Base-by-base conservation (phyloP, 192 early-diverging fungal genomes). In the Gaertneriomyces sp. region DNA sequence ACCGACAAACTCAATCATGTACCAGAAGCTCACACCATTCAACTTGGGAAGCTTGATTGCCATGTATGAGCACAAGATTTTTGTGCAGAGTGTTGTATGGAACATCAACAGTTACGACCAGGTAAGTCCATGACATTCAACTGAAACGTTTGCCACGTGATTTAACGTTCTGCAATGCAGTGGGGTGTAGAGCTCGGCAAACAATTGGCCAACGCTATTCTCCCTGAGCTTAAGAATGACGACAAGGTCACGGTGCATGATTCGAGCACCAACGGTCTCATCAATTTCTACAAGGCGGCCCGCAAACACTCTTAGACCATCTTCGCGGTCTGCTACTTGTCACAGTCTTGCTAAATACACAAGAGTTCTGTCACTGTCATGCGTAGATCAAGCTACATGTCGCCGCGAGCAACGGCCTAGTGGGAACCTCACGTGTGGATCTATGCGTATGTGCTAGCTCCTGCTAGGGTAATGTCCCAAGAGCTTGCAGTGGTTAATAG, bases 41-140 rank as follows among this genome's bases (percentile, higher is more conserved):
- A 93, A 91, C 4, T 81, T 99, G 4, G 96, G 96, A 17, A 78
- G 85, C n/a, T 72, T 99, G 68, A 90, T 99, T 78, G 93, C 95
- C 19, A 72, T 99, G 76, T 99, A 99, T 71, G 96, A 99, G 81
- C 96, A 99, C 88, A 99, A 99, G 87, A 99, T 99, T 72, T 99
- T 99, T 74, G 91, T 91, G 12, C 96, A 99, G 79, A 95, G 96
- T 55, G 89, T 93, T 40, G 88, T 99, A 68, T 99, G 95, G 95
- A 83, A 91, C 74, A 91, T 99, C 76, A 99, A 99, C 84, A 93
- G 90, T 43, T 98, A 91, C 71, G 94, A 96, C 69, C 95, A 97
- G 82, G 75, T 81, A 20, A 4, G 55, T 42, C 50, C 20, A 33
- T 42, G 63, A 17, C 17, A 56, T 25, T 20, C 1, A 14, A 12